A percentile compares a stretch with the other conserved stretches of the same genome.
Evolutionary conservation across 2,329 filamentous ascomycete genomes (phyloP).

Genomic region (Tolypocladium inflatum): DNA sequence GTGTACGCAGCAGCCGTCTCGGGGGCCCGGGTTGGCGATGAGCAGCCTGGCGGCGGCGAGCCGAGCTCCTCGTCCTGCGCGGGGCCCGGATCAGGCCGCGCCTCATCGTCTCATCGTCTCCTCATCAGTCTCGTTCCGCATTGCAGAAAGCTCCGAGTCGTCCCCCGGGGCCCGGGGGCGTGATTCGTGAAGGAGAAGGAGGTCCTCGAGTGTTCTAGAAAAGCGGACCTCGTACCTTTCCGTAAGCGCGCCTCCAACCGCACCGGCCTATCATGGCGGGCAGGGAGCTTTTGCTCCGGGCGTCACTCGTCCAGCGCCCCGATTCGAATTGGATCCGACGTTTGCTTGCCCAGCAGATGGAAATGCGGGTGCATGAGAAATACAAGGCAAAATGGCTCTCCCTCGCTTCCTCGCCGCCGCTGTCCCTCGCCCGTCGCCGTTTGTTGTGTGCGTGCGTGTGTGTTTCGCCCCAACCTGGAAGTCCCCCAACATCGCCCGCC

Average conservation of each 20-base stretch:
- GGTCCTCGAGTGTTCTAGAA: conserved; percentile 4
- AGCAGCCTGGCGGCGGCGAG: not conserved
- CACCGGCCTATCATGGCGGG: conserved; percentile 3
- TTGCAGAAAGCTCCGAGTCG: not conserved
- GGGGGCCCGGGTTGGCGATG: not conserved
- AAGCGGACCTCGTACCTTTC: conserved; percentile 4
- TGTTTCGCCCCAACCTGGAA: not conserved
- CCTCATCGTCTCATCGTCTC: no score
- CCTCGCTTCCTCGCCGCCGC: not conserved
- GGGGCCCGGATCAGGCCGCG: not conserved
- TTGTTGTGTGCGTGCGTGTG: not conserved
- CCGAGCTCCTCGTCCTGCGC: not conserved
- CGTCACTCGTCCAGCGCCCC: not conserved
- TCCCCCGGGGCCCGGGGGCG: not conserved
- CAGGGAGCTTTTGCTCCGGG: conserved; percentile 7
- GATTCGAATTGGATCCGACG: conserved; percentile 1
- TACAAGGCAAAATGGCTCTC: conserved; percentile 2
- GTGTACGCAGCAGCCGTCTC: not conserved
- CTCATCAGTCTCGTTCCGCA: not conserved
- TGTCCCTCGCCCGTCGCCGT: not conserved
- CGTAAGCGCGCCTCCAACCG: conserved; percentile 1
- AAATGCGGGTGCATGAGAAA: conserved; percentile 3
- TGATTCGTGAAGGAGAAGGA: not conserved
- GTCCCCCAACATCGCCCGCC: not conserved
- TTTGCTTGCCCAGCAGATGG: conserved; percentile 2